Percentiles rank a stretch among this genome's conserved stretches.
These are phyloP conservation scores for Plasmodium inui DNA, from an alignment of 169 alveolate species.

Conservation along the genomic window DNA sequence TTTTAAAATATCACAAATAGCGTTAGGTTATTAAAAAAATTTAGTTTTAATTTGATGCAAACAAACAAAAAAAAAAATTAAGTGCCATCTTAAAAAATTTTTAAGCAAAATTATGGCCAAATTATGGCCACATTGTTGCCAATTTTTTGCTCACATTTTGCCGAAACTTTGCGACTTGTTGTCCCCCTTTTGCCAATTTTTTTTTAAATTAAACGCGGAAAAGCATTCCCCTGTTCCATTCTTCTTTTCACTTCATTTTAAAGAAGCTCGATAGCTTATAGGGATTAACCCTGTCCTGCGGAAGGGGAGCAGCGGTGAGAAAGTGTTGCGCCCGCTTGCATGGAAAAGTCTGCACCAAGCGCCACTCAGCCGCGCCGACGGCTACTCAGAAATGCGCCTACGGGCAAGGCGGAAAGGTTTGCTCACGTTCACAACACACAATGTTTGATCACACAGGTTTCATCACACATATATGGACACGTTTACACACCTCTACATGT, in stretches of 20 bases:
- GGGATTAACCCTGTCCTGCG: constrained; percentile 61
- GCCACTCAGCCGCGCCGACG: neutral
- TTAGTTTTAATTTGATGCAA: neutral
- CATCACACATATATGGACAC: neutral
- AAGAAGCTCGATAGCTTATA: constrained; percentile 64
- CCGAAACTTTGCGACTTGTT: neutral
- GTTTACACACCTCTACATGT: neutral
- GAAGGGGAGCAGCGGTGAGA: constrained; percentile 4
- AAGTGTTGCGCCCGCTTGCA: neutral
- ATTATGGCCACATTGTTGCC: neutral
- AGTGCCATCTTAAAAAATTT: neutral
- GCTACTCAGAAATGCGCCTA: neutral
- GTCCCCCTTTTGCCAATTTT: neutral
- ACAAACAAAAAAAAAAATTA: neutral
- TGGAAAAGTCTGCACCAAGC: neutral
- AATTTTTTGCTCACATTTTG: neutral
- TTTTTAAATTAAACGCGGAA: constrained; percentile 35
- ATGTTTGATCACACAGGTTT: neutral
- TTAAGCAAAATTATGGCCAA: neutral
- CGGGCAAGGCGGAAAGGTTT: neutral
- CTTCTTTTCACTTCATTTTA: constrained; percentile 61
- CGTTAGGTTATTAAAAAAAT: neutral
- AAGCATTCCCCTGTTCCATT: neutral
- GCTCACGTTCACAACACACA: neutral
- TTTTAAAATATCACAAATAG: constrained; percentile 1